Evolutionary conservation across 139 green algal genomes (phyloP).

Genomic region (Coelastrella sp.): DNA sequence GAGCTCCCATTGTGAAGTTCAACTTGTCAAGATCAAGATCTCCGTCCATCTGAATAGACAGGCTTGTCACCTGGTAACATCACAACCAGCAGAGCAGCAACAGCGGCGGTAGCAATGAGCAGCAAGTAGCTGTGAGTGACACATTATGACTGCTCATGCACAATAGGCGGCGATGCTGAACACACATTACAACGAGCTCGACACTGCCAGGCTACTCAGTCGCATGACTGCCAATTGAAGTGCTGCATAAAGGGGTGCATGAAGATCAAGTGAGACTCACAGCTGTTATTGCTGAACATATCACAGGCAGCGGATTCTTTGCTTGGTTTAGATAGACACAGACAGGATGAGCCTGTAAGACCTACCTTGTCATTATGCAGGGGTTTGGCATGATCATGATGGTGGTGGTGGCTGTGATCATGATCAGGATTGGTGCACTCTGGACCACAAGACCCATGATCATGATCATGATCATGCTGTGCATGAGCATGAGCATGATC

Average conservation of each 20-base stretch:
- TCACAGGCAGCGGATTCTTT: no score
- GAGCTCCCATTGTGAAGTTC: constrained; percentile 91
- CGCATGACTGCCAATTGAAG: no score
- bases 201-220: no score
- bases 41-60: constrained; percentile 86
- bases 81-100: neutral
- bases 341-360: no score
- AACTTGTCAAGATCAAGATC: constrained; percentile 93
- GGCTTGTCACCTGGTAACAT: constrained; percentile 52
- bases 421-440: constrained; percentile 45
- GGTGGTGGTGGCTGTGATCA: constrained; percentile 65
- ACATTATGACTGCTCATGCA: no score
- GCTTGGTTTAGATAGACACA: no score
- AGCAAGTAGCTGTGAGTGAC: neutral
- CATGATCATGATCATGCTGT: neutral
- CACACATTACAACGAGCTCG: no score
- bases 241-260: no score
- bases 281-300: no score
- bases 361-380: constrained; percentile 43
- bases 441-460: constrained; percentile 31
- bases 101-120: neutral
- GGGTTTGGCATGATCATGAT: constrained; percentile 41
- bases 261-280: no score
- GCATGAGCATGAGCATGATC: constrained; percentile 2
- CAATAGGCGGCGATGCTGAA: no score